Base-by-base conservation (phyloP, 2,329 filamentous ascomycete species). In the Penicillium psychrosexuale region DNA sequence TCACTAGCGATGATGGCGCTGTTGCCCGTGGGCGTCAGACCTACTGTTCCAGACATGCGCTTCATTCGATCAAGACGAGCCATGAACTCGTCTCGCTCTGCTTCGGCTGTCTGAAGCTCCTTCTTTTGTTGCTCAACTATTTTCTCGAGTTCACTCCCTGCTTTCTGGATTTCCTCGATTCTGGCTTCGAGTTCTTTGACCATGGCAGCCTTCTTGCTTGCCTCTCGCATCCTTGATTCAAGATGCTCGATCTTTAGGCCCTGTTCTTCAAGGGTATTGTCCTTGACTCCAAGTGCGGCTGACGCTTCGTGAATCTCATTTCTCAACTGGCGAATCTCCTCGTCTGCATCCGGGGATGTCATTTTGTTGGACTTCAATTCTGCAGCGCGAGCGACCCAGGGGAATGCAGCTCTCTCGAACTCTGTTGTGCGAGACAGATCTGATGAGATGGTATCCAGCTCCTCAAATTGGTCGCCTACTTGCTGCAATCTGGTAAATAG, bases 201-300 rank as follows among this genome's bases (percentile, higher is more conserved):
- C 56, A 73, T 69, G 3, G 72, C 84, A 13, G 89, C 84, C 73
- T 93, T 92, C 69, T 88, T 85, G 61, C 86, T 85, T 6, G 90
- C 89, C 67, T 95, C 91, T 55, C 87, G 85, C 86, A 94, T 92
- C 54, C 90, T 83, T 8, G 90, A 89, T 72, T 96, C 90, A 36
- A 97, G 84, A 38, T 94, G 90, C 73, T 97, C 93, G 63, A 97
- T 96, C 72, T 94, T 92, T 63, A 97, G 88, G n/a, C 87, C 84
- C 24, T 90, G 76, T 55, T 95, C 93, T 71, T 95, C 91, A 49
- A 96, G 84, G 34, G 87, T 86, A 69, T 92, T 89, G 61, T 96
- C 90, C 59, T 87, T 86, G 60, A 87, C 82, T 1, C 87, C 85
- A 54, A 91, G 81, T 3, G 83, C 80, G 51, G 87, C 85, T 3